Evolutionary conservation across 2,329 filamentous ascomycete species (phyloP).

Genomic region (Aspergillus quadricinctus): DNA sequence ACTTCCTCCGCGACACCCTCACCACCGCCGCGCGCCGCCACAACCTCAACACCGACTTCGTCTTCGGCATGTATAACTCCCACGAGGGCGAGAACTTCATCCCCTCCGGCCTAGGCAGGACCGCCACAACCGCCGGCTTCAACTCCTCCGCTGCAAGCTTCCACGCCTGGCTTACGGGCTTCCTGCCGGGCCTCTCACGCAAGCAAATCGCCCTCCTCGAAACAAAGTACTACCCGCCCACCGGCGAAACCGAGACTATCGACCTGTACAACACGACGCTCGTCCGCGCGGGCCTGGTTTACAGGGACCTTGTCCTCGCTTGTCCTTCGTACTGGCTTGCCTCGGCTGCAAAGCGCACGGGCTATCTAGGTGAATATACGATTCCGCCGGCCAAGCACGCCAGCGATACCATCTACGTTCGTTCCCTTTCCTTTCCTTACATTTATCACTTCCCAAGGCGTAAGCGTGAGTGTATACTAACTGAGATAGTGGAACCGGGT

Average conservation of each 20-base stretch:
- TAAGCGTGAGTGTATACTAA: background rate
- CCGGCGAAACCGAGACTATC: constrained; percentile 47
- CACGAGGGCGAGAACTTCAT: constrained; percentile 62
- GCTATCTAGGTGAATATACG: constrained; percentile 57
- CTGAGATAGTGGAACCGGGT: constrained; percentile 52
- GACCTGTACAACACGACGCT: constrained; percentile 48
- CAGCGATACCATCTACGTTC: constrained; percentile 54
- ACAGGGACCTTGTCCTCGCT: constrained; percentile 55
- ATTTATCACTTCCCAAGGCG: too few species aligned
- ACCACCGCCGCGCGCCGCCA: constrained; percentile 39
- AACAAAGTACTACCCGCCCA: constrained; percentile 45
- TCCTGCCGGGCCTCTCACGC: constrained; percentile 46
- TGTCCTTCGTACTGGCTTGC: constrained; percentile 59
- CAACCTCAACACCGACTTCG: constrained; percentile 43
- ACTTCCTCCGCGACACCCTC: constrained; percentile 48
- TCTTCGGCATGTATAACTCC: constrained; percentile 57
- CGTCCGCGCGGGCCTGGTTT: constrained; percentile 53
- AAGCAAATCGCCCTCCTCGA: constrained; percentile 39
- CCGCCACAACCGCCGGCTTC: constrained; percentile 38
- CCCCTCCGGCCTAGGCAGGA: constrained; percentile 45
- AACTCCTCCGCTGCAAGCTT: constrained; percentile 51
- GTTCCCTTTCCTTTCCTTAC: too few species aligned
- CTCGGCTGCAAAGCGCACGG: constrained; percentile 38
- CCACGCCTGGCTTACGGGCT: constrained; percentile 51
- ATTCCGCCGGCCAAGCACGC: constrained; percentile 58